Base-by-base conservation (phyloP, 345 rosid genomes). In the Microcos paniculata region DNA sequence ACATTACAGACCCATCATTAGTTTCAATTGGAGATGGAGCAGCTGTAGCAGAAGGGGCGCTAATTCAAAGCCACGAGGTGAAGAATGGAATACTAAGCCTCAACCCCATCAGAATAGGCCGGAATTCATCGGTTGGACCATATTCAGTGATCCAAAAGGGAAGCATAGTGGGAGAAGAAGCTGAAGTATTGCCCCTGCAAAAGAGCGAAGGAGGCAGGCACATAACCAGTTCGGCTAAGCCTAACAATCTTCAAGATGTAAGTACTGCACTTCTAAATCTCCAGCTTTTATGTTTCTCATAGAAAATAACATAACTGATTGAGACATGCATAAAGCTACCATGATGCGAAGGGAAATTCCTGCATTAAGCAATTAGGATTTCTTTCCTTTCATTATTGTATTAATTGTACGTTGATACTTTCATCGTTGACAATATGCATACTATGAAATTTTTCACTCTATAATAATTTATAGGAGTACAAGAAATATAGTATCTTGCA, bases 61-160 rank as follows among this genome's bases (percentile, higher is more conserved):
- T 87, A 76, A 56, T 90, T 78, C 94, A 90, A 85, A 77, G 90
- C 65, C 94, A 90, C 42, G 90, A 88, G 73, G 89, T 90, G 62
- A 83, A 66, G 75, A 83, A 88, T 77, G 86, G 91, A 69, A 53
- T 84, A 69, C 19, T 90, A 73, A 83, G 92, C 74, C 78, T 90
- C 75, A 82, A 19, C 8, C 83, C 89, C 14, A 83, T 88, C 33
- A 85, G 87, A 78, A 84, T 90, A 48, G 83, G 88, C 13, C 52
- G 80, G 21, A 83, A 83, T 46, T 85, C 84, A 35, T 83, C 86
- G 1, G 64, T 90, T 75, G 94, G 92, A 16, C 94, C 92, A 13
- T 88, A 85, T 76, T 86, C 90, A 68, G 88, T 88, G 55, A 53
- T 90, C 80, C 92, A 81, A 75, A 90, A 84, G 70, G 94, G 94